phyloP scores from a whole-genome alignment of 768 basidiomycete genomes.

The Udeniomyces megalosporus region DNA sequence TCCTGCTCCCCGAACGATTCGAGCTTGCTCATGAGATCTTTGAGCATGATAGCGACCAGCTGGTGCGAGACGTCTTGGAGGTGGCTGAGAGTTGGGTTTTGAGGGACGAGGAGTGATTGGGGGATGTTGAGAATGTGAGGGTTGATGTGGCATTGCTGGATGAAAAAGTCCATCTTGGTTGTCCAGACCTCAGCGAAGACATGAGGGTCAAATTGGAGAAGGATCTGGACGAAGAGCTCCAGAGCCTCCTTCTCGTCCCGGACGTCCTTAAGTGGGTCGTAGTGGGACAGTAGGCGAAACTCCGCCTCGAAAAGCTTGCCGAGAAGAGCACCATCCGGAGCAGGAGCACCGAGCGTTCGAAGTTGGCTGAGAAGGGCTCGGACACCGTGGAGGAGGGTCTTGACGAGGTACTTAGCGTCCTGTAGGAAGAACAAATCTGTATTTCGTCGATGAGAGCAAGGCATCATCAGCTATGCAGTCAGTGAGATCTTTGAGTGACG shows the following conservation, averaged over 20 bases:
- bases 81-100: background rate
- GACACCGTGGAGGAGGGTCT: conserved; percentile 75
- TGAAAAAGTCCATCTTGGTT: conserved; percentile 77
- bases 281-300: conserved; percentile 64
- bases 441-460: background rate
- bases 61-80: conserved; percentile 53
- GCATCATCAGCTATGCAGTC: no score
- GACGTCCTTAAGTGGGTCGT: conserved; percentile 35
- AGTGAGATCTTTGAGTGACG: no score
- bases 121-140: conserved; percentile 67
- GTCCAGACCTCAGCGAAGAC: conserved; percentile 96
- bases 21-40: conserved; percentile 66
- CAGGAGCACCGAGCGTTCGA: conserved; percentile 59
- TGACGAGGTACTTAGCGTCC: conserved; percentile 70
- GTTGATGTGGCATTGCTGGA: conserved; percentile 59
- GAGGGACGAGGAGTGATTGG: conserved; percentile 50
- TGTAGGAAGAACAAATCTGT: conserved; percentile 6
- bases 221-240: conserved; percentile 65
- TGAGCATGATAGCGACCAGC: conserved; percentile 72
- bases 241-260: conserved; percentile 60
- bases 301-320: conserved; percentile 70
- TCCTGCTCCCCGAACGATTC: conserved; percentile 61
- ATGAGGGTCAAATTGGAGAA: conserved; percentile 43
- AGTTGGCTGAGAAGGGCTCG: conserved; percentile 59
- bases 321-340: conserved; percentile 72